Evolutionary conservation across 1,284 basidiomycete species (phyloP), one percentile per base, ranked within the genome.

Genomic region (Taiwanofungus camphoratus): DNA sequence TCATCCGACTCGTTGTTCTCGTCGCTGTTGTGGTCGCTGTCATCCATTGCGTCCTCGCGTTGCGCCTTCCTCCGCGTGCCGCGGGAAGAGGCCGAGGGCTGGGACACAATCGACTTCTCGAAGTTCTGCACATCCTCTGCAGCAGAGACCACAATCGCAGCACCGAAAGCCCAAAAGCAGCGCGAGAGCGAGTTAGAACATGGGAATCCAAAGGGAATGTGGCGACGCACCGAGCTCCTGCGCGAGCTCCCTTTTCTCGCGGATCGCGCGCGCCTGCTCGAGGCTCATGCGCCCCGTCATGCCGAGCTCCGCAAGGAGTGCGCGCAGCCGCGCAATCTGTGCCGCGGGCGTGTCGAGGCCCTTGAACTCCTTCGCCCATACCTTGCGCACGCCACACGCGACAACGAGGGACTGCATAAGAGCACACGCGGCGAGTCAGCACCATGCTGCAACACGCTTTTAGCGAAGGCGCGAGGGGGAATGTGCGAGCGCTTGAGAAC

Each of bases 321-420:
- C 64, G 42, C 76, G 76, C 23, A 92, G 67, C 35, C 76, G 78
- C 34, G 68, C 63, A 32, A 89, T 82, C 56, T 92, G 87, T 36
- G 79, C 71, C 2, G 71, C 72, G 0, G 79, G 69, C 4, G 68
- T 71, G 20, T 78, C 72, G 38, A 76, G 61, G 45, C 73, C 79
- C 49, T 78, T 67, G 54, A 92, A 85, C 51, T 90, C 79, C 58
- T 81, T 88, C 13, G 71, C 76, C 90, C 90, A 93, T 21, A 78
- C 70, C 63, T 88, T 92, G 42, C 88, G 77, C 4, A 87, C 72
- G 4, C 90, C 90, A 52, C 91, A 92, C 0, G 86, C 86, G 6
- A 76, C 63, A 1, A 93, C 78, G 18, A 89, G 69, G 19, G 76
- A 68, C 84, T 87, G 41, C 1, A 37, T 11, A 34, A 27, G 8